Percentiles rank a stretch among this genome's conserved stretches.
These are phyloP conservation scores for Stachybotrys elegans DNA, from an alignment of 2,329 filamentous ascomycete genomes.

Conservation along the genomic window DNA sequence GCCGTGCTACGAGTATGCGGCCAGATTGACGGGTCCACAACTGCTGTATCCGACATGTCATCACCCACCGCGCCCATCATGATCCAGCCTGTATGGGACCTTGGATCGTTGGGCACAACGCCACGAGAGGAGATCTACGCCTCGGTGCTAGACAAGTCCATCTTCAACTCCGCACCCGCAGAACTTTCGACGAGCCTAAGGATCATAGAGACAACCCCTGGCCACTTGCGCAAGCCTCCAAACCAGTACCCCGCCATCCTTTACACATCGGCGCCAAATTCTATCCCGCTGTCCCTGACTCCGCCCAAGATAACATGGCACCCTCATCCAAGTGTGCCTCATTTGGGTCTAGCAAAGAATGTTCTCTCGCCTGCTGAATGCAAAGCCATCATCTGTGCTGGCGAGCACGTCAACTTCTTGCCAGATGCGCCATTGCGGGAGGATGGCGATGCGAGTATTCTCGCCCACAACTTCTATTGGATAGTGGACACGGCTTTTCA, in stretches of 20 bases:
- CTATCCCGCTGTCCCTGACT: constrained; percentile 44
- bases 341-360: constrained; percentile 53
- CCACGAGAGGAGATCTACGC: constrained; percentile 43
- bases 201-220: constrained; percentile 57
- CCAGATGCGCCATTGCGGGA: constrained; percentile 63
- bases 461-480: constrained; percentile 74
- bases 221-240: constrained; percentile 57
- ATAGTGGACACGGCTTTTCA: constrained; percentile 59
- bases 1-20: constrained; percentile 59
- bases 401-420: constrained; percentile 59
- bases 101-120: constrained; percentile 33
- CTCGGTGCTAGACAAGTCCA: constrained; percentile 54
- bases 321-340: constrained; percentile 57
- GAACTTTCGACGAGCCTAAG: constrained; percentile 40
- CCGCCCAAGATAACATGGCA: constrained; percentile 46
- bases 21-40: constrained; percentile 46
- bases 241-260: constrained; percentile 64
- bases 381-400: constrained; percentile 60
- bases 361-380: constrained; percentile 60
- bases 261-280: constrained; percentile 54
- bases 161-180: constrained; percentile 36
- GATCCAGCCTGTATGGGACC: constrained; percentile 57
- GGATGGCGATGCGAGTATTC: constrained; percentile 59
- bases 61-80: constrained; percentile 42
- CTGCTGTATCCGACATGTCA: constrained; percentile 20